phyloP scores from a whole-genome alignment of 78 protist species.

The Dictyostelium capitatum region DNA sequence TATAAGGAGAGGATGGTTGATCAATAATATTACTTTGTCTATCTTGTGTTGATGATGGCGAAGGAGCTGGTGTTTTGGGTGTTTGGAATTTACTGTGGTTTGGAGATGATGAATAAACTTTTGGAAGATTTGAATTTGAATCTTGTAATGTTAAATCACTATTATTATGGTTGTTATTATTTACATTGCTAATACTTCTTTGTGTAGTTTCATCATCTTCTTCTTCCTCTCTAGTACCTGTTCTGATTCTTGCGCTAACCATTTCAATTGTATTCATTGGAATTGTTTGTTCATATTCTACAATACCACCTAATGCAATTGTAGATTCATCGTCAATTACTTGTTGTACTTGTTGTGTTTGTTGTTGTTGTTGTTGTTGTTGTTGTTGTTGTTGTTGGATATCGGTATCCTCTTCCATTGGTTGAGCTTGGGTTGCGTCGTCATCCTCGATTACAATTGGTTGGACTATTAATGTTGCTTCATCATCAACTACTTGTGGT shows the following conservation, averaged over 20 bases:
- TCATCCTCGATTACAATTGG: not conserved
- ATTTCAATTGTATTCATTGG: not conserved
- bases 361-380: not conserved
- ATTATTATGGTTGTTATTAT: slow-evolving; percentile 9
- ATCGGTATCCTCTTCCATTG: not conserved
- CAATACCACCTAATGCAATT: not conserved
- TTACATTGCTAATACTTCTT: not conserved
- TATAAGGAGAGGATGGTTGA: slow-evolving; percentile 1
- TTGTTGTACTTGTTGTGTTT: too few species aligned
- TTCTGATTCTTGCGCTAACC: not conserved
- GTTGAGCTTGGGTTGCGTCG: not conserved
- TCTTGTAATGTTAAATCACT: slow-evolving; percentile 3
- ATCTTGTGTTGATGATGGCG: slow-evolving; percentile 31
- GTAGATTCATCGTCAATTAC: slow-evolving; percentile 9
- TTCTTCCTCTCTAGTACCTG: not conserved
- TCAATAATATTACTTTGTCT: not conserved
- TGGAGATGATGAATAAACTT: not conserved
- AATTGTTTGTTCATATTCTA: not conserved
- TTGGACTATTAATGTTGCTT: not conserved
- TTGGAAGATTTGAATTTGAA: slow-evolving; percentile 1
- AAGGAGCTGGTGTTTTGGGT: slow-evolving; percentile 36
- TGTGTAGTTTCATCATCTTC: not conserved
- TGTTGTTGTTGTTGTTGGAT: not conserved
- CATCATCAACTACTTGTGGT: slow-evolving; percentile 6
- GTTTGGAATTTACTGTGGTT: not conserved